Evolutionary conservation across 2,329 filamentous ascomycete genomes (phyloP).

Genomic region (Pyricularia sp.): DNA sequence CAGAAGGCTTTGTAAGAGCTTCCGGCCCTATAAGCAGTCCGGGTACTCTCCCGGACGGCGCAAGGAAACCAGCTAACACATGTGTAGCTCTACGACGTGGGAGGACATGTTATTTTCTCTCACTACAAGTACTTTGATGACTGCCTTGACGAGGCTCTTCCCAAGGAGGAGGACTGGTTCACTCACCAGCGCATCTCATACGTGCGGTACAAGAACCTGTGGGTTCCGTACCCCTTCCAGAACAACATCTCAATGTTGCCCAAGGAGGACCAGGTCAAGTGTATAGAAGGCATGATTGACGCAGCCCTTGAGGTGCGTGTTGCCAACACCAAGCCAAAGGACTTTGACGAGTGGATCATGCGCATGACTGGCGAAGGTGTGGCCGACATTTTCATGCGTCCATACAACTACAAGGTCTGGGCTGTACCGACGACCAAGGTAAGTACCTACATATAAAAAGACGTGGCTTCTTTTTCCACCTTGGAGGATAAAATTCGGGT

Average conservation of each 20-base stretch:
- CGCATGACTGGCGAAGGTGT: constrained; percentile 82
- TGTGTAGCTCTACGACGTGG: constrained; percentile 85
- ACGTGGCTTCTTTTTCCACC: neutral
- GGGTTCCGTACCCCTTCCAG: constrained; percentile 99
- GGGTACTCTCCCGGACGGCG: neutral
- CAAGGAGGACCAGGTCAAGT: constrained; percentile 92
- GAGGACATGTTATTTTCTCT: constrained; percentile 96
- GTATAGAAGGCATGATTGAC: constrained; percentile 92
- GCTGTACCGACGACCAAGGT: constrained; percentile 95
- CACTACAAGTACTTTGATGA: constrained; percentile 99
- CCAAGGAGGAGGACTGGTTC: constrained; percentile 91
- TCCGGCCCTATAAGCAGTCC: neutral
- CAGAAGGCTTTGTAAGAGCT: constrained; percentile 85
- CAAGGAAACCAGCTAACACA: neutral
- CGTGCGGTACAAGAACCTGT: constrained; percentile 88
- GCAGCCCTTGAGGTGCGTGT: constrained; percentile 79
- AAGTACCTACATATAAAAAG: constrained; percentile 16
- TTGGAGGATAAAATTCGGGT: neutral
- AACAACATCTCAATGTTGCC: constrained; percentile 99
- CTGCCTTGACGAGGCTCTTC: constrained; percentile 92
- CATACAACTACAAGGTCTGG: constrained; percentile 99
- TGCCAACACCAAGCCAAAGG: constrained; percentile 78
- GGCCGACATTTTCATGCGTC: constrained; percentile 94
- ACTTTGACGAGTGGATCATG: constrained; percentile 98
- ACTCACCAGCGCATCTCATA: constrained; percentile 98